Conservation (phyloP, 208 protist genomes). For the Wallacemonas rigidus region DNA sequence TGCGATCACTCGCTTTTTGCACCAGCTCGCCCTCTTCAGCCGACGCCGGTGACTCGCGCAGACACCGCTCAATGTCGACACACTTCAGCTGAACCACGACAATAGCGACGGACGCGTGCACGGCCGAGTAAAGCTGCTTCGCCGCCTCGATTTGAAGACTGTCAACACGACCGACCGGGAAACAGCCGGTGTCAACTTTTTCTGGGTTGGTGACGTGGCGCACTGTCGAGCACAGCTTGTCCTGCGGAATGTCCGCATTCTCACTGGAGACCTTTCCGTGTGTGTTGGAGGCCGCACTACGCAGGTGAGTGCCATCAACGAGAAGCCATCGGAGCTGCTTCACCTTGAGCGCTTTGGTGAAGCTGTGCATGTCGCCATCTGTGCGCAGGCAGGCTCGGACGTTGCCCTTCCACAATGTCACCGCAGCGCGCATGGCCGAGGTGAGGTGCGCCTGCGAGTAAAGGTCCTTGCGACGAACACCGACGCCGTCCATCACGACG, state of each 20-base stretch:
- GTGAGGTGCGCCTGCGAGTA: slow-evolving; percentile 42
- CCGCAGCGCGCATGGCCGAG: slow-evolving; percentile 45
- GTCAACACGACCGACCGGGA: slow-evolving; percentile 19
- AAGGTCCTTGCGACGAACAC: slow-evolving; percentile 49
- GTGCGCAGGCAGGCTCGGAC: slow-evolving; percentile 57
- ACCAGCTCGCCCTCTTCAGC: slow-evolving; percentile 17
- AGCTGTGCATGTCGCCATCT: slow-evolving; percentile 39
- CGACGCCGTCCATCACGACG: slow-evolving; percentile 59
- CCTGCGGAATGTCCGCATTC: slow-evolving; percentile 27
- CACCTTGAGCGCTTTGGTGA: slow-evolving; percentile 44
- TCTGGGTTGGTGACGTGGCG: slow-evolving; percentile 21
- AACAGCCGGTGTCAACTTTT: slow-evolving; percentile 2
- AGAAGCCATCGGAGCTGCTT: slow-evolving; percentile 49
- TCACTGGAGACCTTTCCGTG: slow-evolving; percentile 34
- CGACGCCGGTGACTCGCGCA: slow-evolving; percentile 29
- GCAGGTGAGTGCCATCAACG: slow-evolving; percentile 48
- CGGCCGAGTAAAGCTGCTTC: slow-evolving; percentile 31
- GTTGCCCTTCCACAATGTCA: slow-evolving; percentile 70
- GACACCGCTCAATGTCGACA: slow-evolving; percentile 35
- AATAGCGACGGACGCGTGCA: slow-evolving; percentile 32
- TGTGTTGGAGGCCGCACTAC: slow-evolving; percentile 33
- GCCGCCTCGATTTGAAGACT: slow-evolving; percentile 27
- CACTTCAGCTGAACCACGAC: slow-evolving; percentile 33
- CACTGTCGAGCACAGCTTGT: slow-evolving; percentile 39
- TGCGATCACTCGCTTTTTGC: slow-evolving; percentile 3